These are phyloP conservation scores for Hypoxylon sp. DNA, from an alignment of 2,329 filamentous ascomycete genomes.

Conservation along the genomic window DNA sequence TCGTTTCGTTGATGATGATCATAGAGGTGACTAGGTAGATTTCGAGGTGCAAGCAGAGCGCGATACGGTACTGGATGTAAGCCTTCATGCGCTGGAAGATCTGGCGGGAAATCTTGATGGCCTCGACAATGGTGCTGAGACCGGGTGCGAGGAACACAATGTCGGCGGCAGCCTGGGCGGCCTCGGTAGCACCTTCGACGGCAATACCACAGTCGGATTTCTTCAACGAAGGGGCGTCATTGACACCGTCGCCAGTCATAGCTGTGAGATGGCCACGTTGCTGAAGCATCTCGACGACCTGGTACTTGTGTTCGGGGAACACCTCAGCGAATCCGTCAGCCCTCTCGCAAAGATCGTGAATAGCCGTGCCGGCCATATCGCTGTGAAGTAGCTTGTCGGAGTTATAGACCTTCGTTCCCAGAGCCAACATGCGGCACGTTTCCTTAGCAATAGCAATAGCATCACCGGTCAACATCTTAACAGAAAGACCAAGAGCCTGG, in stretches of 20 bases:
- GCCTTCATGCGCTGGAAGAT: conserved; percentile 82
- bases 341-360: conserved; percentile 81
- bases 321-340: conserved; percentile 81
- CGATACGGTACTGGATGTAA: conserved; percentile 79
- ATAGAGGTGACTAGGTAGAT: conserved; percentile 81
- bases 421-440: conserved; percentile 81
- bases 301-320: conserved; percentile 82
- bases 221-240: conserved; percentile 77
- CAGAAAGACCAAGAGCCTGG: conserved; percentile 78
- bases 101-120: conserved; percentile 77
- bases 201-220: conserved; percentile 79
- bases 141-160: conserved; percentile 78
- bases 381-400: conserved; percentile 80
- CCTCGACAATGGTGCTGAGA: conserved; percentile 76
- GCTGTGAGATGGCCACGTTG: conserved; percentile 79
- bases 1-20: conserved; percentile 81
- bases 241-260: conserved; percentile 81
- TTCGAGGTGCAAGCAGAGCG: conserved; percentile 76
- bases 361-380: conserved; percentile 76
- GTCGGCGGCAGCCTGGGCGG: conserved; percentile 76
- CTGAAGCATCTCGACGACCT: conserved; percentile 82
- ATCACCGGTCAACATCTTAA: conserved; percentile 85
- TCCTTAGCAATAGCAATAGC: conserved; percentile 82
- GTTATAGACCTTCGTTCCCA: conserved; percentile 83
- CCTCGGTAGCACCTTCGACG: conserved; percentile 76